Evolutionary conservation across 2,329 filamentous ascomycete genomes (phyloP).

Genomic region (Trichocomaceae sp.): DNA sequence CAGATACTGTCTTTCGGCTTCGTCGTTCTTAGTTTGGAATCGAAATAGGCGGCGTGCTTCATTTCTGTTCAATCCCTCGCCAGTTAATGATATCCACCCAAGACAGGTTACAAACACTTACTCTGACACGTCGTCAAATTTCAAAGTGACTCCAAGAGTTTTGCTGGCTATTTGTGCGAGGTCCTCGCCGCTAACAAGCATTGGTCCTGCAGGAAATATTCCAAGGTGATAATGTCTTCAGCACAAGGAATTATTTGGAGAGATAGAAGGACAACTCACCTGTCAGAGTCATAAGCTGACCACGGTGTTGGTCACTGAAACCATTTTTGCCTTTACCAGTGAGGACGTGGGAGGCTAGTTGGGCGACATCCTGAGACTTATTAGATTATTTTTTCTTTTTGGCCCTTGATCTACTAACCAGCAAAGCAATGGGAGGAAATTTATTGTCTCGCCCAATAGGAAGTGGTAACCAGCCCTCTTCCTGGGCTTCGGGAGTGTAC

Average conservation of each 20-base stretch:
- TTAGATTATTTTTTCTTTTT: background rate
- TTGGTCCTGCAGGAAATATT: slow-evolving; percentile 32
- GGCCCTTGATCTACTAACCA: slow-evolving; percentile 25
- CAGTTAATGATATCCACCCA: background rate
- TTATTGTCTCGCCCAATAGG: slow-evolving; percentile 45
- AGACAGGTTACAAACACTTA: slow-evolving; percentile 20
- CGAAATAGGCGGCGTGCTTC: slow-evolving; percentile 34
- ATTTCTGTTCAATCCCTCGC: slow-evolving; percentile 12
- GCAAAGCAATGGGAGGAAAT: slow-evolving; percentile 46
- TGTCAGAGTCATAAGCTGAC: slow-evolving; percentile 48
- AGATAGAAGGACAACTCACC: slow-evolving; percentile 23
- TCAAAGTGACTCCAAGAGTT: slow-evolving; percentile 38
- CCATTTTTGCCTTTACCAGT: slow-evolving; percentile 44
- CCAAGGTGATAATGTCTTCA: background rate
- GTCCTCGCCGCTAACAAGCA: slow-evolving; percentile 43
- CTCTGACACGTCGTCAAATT: slow-evolving; percentile 44
- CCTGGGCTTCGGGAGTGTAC: slow-evolving; percentile 42
- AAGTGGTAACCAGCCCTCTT: slow-evolving; percentile 41
- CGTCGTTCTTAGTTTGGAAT: slow-evolving; percentile 30
- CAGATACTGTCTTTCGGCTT: slow-evolving; percentile 43
- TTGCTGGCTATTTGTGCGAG: slow-evolving; percentile 43
- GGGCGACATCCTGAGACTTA: slow-evolving; percentile 39
- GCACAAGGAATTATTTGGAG: background rate
- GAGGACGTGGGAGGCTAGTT: slow-evolving; percentile 45
- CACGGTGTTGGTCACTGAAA: slow-evolving; percentile 46